Base-by-base conservation (phyloP, 495 filamentous ascomycete genomes). In the Penicillium steckii region DNA sequence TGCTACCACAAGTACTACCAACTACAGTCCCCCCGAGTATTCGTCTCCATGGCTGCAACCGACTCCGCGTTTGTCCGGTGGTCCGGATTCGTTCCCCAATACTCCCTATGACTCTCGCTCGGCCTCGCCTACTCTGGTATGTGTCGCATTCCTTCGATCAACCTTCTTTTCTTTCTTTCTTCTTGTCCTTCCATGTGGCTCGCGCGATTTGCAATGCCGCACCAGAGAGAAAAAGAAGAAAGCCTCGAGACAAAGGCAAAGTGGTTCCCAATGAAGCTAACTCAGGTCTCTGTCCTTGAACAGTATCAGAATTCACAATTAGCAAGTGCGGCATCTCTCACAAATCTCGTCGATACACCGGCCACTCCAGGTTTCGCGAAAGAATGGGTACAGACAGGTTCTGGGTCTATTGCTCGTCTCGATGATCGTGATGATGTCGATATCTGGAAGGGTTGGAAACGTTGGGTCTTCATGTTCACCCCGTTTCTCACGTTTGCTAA, bases 391-490 rank as follows among this genome's bases (percentile, higher is more conserved):
- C 48, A 67, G 29, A 59, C 68, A 0, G 67, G 70, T 15, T 48
- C 50, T 24, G 38, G 38, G 15, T 63, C 64, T 1, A 69, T 76
- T 29, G 64, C 66, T 19, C 64, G 65, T 5, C 40, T 76, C 30
- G 58, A 63, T 43, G 65, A 72, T 26, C 72, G 73, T 8, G 73
- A 76, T 44, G 73, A 76, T 48, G 62, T 47, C 15, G 72, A 76
- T 7, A 65, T 58, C 45, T 72, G 72, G 69, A 70, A 71, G 43
- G 71, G 68, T 25, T 70, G 68, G 67, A 75, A 67, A 55, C 67
- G 73, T 8, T 64, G 53, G 33, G 41, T 74, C 23, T 76, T 71
- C 55, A 47, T 40, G 30, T 49, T 72, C 15, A 65, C 64, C 8
- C 73, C 73, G 1, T 44, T 76, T 27, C 53, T 76, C 23, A 71